Evolutionary conservation across 2,329 filamentous ascomycete genomes (phyloP), one percentile per base, ranked within the genome.

Genomic region (Pleoardoris graminearum): DNA sequence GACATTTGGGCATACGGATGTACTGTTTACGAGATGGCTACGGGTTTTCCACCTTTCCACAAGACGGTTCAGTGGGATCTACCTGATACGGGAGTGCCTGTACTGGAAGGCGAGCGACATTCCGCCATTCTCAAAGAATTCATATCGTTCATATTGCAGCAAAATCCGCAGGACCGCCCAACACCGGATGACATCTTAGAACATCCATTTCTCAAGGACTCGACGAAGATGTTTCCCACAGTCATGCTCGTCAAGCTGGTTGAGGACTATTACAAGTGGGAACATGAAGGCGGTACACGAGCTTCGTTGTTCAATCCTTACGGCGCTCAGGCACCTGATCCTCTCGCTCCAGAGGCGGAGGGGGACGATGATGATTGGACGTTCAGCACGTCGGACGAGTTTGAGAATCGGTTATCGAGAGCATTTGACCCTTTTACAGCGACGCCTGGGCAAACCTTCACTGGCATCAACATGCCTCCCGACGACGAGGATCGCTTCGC

Each of bases 1-100:
- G 90, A 94, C 62, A 91, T 92, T 45, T 94, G 90, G 90, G 89
- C 90, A 2, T 91, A 90, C 68, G 90, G 90, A 1, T 88, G 89
- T 55, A 88, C 91, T 70, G 80, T 91, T 1, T 91, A 85, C 63
- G 90, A 94, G 71, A 89, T 93, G 71, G 89, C 90, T 1, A 90
- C 87, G 3, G 90, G 90, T 1, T 76, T 86, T 16, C 89, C 89
- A 2, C 90, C 90, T 0, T 88, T 89, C 59, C 85, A 83, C 36
- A 61, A 58, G 19, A 67, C 60, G 10, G 53, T 58, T n/a, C 65
- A 65, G 19, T 64, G 60, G 14, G 61, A 71, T 10, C 55, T 72
- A 4, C 41, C 82, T 78, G 55, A 78, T 78, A 59, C 69, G 58
- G 57, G 71, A 64, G 60, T 79, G 83, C 89, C 90, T 8, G 80